Conservation (phyloP, 108 stramenopile species). For the Mayamaea pseudoterrestris region DNA sequence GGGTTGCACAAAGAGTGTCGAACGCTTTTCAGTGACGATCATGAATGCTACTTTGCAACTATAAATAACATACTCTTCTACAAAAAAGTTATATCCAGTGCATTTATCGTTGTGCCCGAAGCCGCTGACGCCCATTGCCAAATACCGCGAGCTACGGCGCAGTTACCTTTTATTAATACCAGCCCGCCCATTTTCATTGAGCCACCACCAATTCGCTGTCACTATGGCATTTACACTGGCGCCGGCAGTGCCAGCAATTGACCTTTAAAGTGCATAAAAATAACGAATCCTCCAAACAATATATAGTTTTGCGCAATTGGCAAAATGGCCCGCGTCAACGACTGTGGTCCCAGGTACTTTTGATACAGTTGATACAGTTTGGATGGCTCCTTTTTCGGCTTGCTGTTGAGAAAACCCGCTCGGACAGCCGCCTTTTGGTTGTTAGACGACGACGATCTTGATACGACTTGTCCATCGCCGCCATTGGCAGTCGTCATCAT, state of each 20-base stretch:
- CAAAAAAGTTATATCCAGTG: too few relatives aligned
- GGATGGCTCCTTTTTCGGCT: conserved; percentile 15
- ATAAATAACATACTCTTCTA: too few relatives aligned
- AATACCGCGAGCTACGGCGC: too few relatives aligned
- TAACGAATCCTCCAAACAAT: conserved; percentile 55
- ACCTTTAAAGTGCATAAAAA: conserved; percentile 58
- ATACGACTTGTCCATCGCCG: neutral
- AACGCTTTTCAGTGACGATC: too few relatives aligned
- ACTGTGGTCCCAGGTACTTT: conserved; percentile 45
- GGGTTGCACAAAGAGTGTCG: too few relatives aligned
- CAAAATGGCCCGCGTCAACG: conserved; percentile 46
- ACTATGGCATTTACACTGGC: conserved; percentile 67
- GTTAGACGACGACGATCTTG: neutral
- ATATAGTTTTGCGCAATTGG: conserved; percentile 62
- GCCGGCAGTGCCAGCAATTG: conserved; percentile 67
- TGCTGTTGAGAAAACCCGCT: conserved; percentile 69
- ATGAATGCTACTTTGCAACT: too few relatives aligned
- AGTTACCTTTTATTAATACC: too few relatives aligned
- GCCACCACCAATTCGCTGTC: too few relatives aligned
- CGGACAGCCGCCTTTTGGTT: conserved; percentile 38
- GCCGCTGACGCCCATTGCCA: too few relatives aligned
- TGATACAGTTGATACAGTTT: conserved; percentile 44
- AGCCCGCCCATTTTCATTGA: too few relatives aligned
- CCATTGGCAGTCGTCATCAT: conserved; percentile 18
- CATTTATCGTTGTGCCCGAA: too few relatives aligned